These are phyloP conservation scores for Ampelocalamus luodianensis DNA, from an alignment of 176 grass and related monocot genomes.

Conservation along the genomic window DNA sequence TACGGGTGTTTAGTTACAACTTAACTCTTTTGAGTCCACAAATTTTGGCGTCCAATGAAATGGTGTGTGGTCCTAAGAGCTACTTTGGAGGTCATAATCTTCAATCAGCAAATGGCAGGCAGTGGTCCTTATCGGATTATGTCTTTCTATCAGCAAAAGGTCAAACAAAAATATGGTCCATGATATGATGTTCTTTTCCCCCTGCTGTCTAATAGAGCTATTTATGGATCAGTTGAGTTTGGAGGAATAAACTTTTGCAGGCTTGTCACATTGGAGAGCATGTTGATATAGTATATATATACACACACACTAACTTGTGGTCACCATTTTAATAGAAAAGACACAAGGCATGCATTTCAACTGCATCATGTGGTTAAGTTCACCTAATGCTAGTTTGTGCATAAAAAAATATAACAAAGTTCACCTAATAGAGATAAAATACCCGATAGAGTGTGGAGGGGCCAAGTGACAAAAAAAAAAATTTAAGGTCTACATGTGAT, in stretches of 20 bases:
- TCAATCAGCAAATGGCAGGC: slow-evolving; percentile 25
- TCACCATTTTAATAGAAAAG: slow-evolving; percentile 2
- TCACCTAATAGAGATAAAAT: slow-evolving; percentile 8
- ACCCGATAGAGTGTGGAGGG: slow-evolving; percentile 28
- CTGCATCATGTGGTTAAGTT: slow-evolving; percentile 30
- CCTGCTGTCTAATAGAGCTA: not conserved
- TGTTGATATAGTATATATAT: not conserved
- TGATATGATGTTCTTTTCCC: not conserved
- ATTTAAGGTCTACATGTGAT: slow-evolving; percentile 44
- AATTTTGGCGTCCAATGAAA: slow-evolving; percentile 31
- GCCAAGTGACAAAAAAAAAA: slow-evolving; percentile 47
- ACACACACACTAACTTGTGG: not conserved
- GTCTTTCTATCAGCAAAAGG: not conserved
- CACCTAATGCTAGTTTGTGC: slow-evolving; percentile 22
- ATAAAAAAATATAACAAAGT: not conserved
- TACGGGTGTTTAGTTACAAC: not conserved
- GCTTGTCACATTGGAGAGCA: not conserved
- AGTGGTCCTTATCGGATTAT: slow-evolving; percentile 32
- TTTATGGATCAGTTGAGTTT: slow-evolving; percentile 9
- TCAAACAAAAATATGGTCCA: slow-evolving; percentile 36
- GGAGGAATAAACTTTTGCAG: not conserved
- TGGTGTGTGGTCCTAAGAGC: slow-evolving; percentile 44
- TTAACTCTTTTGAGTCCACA: not conserved
- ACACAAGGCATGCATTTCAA: slow-evolving; percentile 25
- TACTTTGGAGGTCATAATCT: slow-evolving; percentile 41